Evolutionary conservation across 306 rosid genomes (phyloP), one percentile per base, ranked within the genome.

Genomic region (Prunus dulcis): DNA sequence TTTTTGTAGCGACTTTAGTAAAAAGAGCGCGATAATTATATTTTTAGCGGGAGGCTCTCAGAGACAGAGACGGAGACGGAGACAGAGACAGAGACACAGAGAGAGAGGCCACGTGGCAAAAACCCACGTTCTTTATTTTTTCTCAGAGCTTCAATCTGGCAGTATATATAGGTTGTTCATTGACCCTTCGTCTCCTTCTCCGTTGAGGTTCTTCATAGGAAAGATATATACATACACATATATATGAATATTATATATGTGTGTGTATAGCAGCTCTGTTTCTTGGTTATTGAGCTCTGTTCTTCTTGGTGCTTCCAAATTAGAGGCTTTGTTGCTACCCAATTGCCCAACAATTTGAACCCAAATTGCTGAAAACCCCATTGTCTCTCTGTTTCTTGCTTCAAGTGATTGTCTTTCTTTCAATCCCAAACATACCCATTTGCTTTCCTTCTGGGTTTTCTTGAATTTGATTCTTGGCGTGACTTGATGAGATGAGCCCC

Each of bases 391-490:
- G 41, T 45, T 73, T 55, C 41, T 49, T 70, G 65, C 75, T 79
- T 66, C 46, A 10, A 4, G 25, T 10, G 23, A 50, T 52, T 38
- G 43, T 38, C 9, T 38, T 75, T 52, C 60, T 63, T 67, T 77
- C 49, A 69, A 49, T 69, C 68, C 66, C 57, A 5, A 20, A 69
- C 45, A 63, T 62, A 72, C 32, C 74, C 43, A 30, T 78, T 34
- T 79, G 5, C 53, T 79, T 88, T 81, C 75, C 86, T 73, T 86
- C 72, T 28, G 81, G 87, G 83, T 76, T 76, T 78, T 84, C 88
- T 69, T 72, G 30, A 71, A 49, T 69, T 73, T 49, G 82, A 88
- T 89, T 87, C 96, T 84, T 87, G 75, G 61, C 80, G 77, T 87
- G 68, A 81, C 85, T 79, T 63, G 69, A 56, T 74, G 11, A 17